A percentile compares a stretch with the other conserved stretches of the same genome.
These are phyloP conservation scores for Schizochytrium sp. DNA, from an alignment of 108 stramenopile genomes.

Conservation along the genomic window DNA sequence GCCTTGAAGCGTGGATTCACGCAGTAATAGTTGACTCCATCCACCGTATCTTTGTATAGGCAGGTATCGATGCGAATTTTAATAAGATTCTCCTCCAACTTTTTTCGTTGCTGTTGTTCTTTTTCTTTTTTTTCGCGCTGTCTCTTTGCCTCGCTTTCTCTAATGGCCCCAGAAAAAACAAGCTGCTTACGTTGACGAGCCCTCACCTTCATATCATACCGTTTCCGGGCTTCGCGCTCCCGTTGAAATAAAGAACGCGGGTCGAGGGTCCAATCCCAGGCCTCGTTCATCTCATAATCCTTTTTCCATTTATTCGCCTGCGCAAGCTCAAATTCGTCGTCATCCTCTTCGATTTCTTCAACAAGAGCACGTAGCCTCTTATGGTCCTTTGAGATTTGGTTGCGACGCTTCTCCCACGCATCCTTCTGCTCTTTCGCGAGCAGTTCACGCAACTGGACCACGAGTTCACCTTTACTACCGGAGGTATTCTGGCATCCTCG, in stretches of 20 bases:
- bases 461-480: constrained; percentile 36
- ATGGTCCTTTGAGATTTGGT: not conserved
- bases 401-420: constrained; percentile 35
- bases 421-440: constrained; percentile 36
- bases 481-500: constrained; percentile 24
- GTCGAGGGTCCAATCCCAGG: constrained; percentile 54
- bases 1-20: not conserved
- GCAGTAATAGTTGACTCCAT: constrained; percentile 54
- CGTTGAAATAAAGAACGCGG: constrained; percentile 21
- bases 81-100: not conserved
- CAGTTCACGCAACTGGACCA: not conserved
- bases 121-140: not conserved
- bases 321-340: constrained; percentile 55
- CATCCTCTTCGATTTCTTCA: constrained; percentile 16
- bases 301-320: constrained; percentile 32
- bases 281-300: constrained; percentile 38
- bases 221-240: not conserved
- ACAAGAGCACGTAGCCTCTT: not conserved
- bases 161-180: not conserved
- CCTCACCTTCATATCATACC: not conserved
- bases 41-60: not conserved
- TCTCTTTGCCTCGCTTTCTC: not conserved
- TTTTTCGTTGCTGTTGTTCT: not conserved
- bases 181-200: constrained; percentile 33
- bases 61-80: constrained; percentile 32